phyloP scores from a whole-genome alignment of 2,329 filamentous ascomycete genomes.

The Botrytis hyacinthi region DNA sequence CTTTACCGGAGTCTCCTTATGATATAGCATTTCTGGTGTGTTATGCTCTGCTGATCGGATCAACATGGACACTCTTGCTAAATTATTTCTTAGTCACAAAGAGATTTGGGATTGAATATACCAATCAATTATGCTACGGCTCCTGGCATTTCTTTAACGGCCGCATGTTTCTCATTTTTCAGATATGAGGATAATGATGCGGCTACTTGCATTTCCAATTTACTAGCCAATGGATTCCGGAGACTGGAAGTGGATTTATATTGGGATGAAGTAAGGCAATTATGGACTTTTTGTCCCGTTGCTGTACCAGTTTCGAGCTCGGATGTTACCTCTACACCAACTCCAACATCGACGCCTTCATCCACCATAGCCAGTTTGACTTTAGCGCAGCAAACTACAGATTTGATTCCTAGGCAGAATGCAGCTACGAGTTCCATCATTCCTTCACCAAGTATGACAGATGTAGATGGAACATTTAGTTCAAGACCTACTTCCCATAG shows the following conservation, averaged over 20 bases:
- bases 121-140: slow-evolving; percentile 62
- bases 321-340: neutral
- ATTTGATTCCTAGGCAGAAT: slow-evolving; percentile 7
- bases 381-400: slow-evolving; percentile 2
- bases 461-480: neutral
- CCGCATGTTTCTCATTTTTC: slow-evolving; percentile 56
- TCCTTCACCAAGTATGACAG: neutral
- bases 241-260: slow-evolving; percentile 60
- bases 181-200: slow-evolving; percentile 53
- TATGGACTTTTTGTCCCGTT: slow-evolving; percentile 62
- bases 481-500: neutral
- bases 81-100: slow-evolving; percentile 48
- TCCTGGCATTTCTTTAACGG: slow-evolving; percentile 54
- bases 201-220: slow-evolving; percentile 58
- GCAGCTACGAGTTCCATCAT: neutral
- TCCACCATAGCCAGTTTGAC: slow-evolving; percentile 19
- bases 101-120: slow-evolving; percentile 57
- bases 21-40: slow-evolving; percentile 33
- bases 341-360: slow-evolving; percentile 25
- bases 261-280: slow-evolving; percentile 54
- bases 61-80: slow-evolving; percentile 16
- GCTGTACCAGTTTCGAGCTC: slow-evolving; percentile 19
- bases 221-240: slow-evolving; percentile 58
- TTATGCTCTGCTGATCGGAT: neutral
- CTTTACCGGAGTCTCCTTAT: slow-evolving; percentile 39